Conservation (phyloP, 345 rosid species). For the Eucalyptus lansdowneana region DNA sequence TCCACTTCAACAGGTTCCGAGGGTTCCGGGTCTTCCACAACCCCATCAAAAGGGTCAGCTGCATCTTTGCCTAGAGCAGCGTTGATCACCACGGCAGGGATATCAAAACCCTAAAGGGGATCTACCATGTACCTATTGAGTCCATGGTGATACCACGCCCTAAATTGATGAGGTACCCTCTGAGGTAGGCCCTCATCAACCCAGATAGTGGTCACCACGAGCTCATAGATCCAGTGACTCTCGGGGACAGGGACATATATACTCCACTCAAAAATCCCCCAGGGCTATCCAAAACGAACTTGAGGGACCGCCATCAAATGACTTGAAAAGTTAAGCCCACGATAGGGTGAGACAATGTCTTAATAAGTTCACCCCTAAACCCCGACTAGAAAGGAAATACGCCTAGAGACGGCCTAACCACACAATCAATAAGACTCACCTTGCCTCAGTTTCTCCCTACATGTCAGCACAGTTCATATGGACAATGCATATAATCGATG, state of each 20-base stretch:
- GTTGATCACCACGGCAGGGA: rapidly evolving
- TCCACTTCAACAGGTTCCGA: rapidly evolving
- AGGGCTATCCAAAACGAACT: rapidly evolving
- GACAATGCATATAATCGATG: too few relatives aligned
- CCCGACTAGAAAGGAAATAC: rapidly evolving
- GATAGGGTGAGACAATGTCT: rapidly evolving
- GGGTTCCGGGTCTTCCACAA: too few relatives aligned
- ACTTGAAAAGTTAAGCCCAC: too few relatives aligned
- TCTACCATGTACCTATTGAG: rapidly evolving
- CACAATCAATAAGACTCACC: too few relatives aligned
- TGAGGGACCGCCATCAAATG: too few relatives aligned
- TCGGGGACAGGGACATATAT: rapidly evolving
- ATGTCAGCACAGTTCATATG: too few relatives aligned
- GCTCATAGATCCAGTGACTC: too few relatives aligned
- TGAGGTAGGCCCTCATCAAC: too few relatives aligned
- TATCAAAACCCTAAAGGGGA: rapidly evolving
- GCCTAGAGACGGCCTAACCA: too few relatives aligned
- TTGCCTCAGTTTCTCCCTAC: rapidly evolving
- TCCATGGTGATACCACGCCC: too few relatives aligned
- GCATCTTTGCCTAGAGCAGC: rapidly evolving
- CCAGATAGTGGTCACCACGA: too few relatives aligned
- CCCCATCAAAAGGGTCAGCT: rapidly evolving
- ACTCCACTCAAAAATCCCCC: too few relatives aligned
- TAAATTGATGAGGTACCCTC: rapidly evolving
- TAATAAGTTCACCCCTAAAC: rapidly evolving